Conservation (phyloP, 2,329 filamentous ascomycete species). For the Calonectria montana region DNA sequence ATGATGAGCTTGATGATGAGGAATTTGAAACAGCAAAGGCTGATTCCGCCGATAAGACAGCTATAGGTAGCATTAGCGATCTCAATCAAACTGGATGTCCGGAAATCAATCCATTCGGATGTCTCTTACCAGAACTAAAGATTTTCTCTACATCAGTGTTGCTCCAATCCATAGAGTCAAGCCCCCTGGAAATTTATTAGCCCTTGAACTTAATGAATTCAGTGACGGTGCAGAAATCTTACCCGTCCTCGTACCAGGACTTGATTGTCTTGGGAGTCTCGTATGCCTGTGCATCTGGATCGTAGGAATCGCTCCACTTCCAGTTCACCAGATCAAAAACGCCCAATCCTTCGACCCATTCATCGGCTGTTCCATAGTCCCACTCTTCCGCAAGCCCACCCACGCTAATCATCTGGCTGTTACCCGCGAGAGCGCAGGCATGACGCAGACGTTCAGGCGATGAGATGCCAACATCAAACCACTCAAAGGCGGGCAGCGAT, state of each 20-base stretch:
- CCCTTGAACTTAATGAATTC: too few species aligned
- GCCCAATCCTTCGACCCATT: constrained; percentile 7
- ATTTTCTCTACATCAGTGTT: background rate
- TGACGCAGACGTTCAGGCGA: constrained; percentile 2
- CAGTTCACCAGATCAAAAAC: constrained; percentile 14
- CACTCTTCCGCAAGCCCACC: constrained; percentile 5
- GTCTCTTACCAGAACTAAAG: background rate
- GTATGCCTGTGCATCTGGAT: background rate
- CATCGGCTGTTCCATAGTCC: background rate
- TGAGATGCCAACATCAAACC: constrained; percentile 8
- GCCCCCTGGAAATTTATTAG: background rate
- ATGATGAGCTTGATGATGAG: background rate
- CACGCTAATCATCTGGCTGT: constrained; percentile 9
- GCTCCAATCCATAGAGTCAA: background rate
- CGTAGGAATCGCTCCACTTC: constrained; percentile 17
- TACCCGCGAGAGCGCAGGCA: constrained; percentile 9
- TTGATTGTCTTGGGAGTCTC: constrained; percentile 4
- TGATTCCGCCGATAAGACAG: background rate
- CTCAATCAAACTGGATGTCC: background rate
- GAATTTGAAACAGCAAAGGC: background rate
- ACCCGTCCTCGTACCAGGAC: constrained; percentile 7
- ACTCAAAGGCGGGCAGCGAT: constrained; percentile 4
- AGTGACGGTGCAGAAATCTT: background rate
- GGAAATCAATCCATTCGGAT: too few species aligned
- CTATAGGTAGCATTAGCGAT: background rate